Evolutionary conservation across 768 basidiomycete species (phyloP).

Genomic region (Amyloporia xantha): DNA sequence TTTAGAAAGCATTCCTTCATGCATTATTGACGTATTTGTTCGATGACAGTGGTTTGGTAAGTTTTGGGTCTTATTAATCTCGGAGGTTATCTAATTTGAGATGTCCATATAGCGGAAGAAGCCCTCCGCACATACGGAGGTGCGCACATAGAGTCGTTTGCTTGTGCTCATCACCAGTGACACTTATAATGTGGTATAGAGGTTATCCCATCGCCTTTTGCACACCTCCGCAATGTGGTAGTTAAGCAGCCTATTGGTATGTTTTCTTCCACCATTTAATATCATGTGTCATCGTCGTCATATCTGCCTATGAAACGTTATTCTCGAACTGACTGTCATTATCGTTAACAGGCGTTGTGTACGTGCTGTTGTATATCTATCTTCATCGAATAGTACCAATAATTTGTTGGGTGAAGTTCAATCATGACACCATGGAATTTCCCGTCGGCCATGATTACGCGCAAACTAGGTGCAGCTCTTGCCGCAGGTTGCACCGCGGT

Average conservation of each 20-base stretch:
- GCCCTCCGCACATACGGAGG: slow-evolving; percentile 90
- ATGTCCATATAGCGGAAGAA: slow-evolving; percentile 65
- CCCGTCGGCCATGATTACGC: slow-evolving; percentile 90
- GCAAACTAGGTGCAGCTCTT: slow-evolving; percentile 84
- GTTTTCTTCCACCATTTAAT: background rate
- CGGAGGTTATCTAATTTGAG: background rate
- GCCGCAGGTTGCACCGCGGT: slow-evolving; percentile 97
- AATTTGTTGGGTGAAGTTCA: slow-evolving; percentile 39
- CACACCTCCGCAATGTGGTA: slow-evolving; percentile 72
- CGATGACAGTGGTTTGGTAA: slow-evolving; percentile 72
- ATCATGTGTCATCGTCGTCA: no score
- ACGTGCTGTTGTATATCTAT: slow-evolving; percentile 12
- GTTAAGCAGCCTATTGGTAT: slow-evolving; percentile 90
- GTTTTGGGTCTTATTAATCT: background rate
- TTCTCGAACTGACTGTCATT: background rate
- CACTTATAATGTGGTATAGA: no score
- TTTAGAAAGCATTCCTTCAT: slow-evolving; percentile 7
- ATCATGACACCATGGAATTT: slow-evolving; percentile 91
- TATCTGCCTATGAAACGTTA: slow-evolving; percentile 1
- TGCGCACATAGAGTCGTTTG: slow-evolving; percentile 31
- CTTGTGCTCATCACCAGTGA: no score
- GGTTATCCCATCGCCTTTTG: slow-evolving; percentile 71
- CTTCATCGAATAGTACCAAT: background rate
- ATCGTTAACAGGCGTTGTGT: slow-evolving; percentile 40
- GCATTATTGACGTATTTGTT: background rate